A percentile compares a stretch with the other conserved stretches of the same genome.
phyloP scores from a whole-genome alignment of 495 filamentous ascomycete genomes.

The Lasiosphaeria hispida region DNA sequence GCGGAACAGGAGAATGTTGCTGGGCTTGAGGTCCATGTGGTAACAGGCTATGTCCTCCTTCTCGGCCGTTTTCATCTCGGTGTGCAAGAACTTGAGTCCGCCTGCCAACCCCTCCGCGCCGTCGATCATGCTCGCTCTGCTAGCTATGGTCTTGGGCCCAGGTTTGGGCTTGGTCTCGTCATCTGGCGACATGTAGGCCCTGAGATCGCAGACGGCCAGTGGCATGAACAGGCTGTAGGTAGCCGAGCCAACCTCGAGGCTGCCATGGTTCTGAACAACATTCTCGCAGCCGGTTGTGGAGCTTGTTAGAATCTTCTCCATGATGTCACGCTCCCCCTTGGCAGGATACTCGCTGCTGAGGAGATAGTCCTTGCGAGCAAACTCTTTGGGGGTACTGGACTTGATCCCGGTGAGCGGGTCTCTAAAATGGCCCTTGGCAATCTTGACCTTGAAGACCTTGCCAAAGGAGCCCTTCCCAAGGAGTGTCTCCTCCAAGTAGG shows the following conservation, averaged over 20 bases:
- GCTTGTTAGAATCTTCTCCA: constrained; percentile 32
- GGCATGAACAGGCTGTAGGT: constrained; percentile 43
- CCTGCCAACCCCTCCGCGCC: constrained; percentile 32
- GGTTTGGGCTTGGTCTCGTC: constrained; percentile 7
- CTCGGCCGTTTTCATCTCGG: constrained; percentile 26
- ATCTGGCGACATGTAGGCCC: constrained; percentile 27
- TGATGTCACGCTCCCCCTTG: constrained; percentile 26
- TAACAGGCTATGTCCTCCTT: constrained; percentile 33
- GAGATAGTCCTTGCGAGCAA: constrained; percentile 31
- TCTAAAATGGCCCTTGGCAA: constrained; percentile 36
- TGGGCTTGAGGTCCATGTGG: constrained; percentile 41
- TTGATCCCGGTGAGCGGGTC: constrained; percentile 14
- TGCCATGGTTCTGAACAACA: constrained; percentile 34
- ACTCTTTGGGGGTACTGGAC: constrained; percentile 18
- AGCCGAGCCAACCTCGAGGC: constrained; percentile 24
- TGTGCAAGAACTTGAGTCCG: constrained; percentile 38
- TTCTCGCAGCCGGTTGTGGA: constrained; percentile 26
- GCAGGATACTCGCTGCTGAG: constrained; percentile 17
- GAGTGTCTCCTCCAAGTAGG: constrained; percentile 30
- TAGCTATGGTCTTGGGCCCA: neutral
- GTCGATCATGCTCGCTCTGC: constrained; percentile 28
- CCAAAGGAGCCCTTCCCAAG: constrained; percentile 28
- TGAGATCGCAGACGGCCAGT: constrained; percentile 34
- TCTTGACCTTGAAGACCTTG: constrained; percentile 31
- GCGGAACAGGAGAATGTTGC: constrained; percentile 36